Percentiles rank a stretch among this genome's conserved stretches.
These are phyloP conservation scores for Omphalotus olearius DNA, from an alignment of 1,284 basidiomycete species.

Conservation along the genomic window DNA sequence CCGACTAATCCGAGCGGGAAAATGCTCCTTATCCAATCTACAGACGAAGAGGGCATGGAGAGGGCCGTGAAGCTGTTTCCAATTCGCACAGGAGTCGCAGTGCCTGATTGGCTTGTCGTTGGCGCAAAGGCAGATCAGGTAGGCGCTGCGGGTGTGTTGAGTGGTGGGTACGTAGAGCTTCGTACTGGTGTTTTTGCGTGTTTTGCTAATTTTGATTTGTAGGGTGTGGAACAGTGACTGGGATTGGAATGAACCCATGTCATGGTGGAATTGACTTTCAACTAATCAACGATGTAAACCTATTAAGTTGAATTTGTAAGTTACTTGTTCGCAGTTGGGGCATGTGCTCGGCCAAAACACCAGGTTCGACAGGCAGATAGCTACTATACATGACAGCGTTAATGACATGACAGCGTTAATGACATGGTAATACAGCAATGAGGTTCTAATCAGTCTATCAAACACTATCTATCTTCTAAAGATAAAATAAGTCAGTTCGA, in stretches of 20 bases:
- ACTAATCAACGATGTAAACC: too few relatives aligned
- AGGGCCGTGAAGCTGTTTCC: conserved; percentile 69
- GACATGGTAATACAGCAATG: too few relatives aligned
- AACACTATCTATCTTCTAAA: too few relatives aligned
- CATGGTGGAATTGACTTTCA: conserved; percentile 28
- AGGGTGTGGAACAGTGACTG: conserved; percentile 51
- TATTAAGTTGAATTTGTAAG: too few relatives aligned
- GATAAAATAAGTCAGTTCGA: too few relatives aligned
- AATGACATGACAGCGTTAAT: too few relatives aligned
- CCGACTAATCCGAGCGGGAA: conserved; percentile 35
- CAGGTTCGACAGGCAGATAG: too few relatives aligned
- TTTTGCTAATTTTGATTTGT: neutral
- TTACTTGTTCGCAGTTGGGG: too few relatives aligned
- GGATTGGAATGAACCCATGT: conserved; percentile 50
- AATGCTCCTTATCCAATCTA: conserved; percentile 58
- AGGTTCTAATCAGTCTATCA: too few relatives aligned
- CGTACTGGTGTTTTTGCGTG: neutral
- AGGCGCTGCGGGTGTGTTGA: conserved; percentile 69
- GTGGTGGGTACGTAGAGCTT: conserved; percentile 55
- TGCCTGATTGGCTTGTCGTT: conserved; percentile 74
- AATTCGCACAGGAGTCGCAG: conserved; percentile 69
- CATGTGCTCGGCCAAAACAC: too few relatives aligned
- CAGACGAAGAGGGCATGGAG: conserved; percentile 57
- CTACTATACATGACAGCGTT: too few relatives aligned
- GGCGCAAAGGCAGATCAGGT: conserved; percentile 45